A percentile compares a stretch with the other conserved stretches of the same genome.
Conservation (phyloP, 164 flowering plant species). For the Umbellularia californica region DNA sequence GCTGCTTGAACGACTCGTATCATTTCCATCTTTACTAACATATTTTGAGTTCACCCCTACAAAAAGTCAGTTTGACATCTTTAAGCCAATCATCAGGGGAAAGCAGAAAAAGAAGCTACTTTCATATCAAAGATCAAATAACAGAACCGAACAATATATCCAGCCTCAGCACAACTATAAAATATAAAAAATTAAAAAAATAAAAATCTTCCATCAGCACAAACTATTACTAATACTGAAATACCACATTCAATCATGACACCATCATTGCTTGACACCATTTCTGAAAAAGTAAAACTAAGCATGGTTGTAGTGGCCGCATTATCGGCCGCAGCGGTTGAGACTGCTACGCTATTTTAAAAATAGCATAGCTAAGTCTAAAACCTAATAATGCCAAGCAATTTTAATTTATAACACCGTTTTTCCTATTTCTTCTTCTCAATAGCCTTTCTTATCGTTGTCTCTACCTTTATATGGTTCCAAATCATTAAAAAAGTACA, state of each 20-base stretch:
- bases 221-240: background rate
- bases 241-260: no score
- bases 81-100: background rate
- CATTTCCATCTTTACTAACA: conserved; percentile 6
- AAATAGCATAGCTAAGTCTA: no score
- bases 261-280: background rate
- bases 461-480: no score
- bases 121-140: background rate
- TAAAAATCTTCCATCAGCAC: background rate
- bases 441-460: no score
- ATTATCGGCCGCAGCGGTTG: no score
- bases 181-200: no score
- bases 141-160: background rate
- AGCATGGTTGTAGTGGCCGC: no score
- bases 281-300: background rate
- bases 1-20: conserved; percentile 9
- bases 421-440: no score
- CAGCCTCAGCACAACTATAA: background rate
- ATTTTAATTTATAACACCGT: no score
- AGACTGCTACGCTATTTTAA: no score
- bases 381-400: no score
- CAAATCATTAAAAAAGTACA: no score
- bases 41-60: conserved; percentile 4
- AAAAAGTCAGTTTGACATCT: conserved; percentile 1
- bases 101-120: background rate